phyloP scores from a whole-genome alignment of 139 green algal species.

The Chlorella sorokiniana region DNA sequence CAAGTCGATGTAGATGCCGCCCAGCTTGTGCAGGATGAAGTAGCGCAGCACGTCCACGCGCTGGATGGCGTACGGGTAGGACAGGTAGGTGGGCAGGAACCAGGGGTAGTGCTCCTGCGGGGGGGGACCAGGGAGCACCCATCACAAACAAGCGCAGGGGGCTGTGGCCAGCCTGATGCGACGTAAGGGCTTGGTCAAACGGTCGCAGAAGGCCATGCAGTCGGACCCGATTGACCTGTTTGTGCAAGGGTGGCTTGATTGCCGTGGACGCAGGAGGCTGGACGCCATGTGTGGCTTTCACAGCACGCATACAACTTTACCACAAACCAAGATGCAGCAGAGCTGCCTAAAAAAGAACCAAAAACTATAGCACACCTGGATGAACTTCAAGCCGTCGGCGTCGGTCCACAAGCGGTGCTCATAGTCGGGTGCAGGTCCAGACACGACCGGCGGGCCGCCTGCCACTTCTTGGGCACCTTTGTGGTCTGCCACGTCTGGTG shows the following conservation, averaged over 20 bases:
- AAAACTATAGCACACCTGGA: no score
- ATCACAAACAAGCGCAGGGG: no score
- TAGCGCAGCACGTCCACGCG: conserved; percentile 61
- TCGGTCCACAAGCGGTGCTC: conserved; percentile 64
- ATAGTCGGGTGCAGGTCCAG: conserved; percentile 53
- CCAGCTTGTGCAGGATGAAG: conserved; percentile 53
- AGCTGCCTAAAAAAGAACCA: no score
- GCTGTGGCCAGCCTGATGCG: no score
- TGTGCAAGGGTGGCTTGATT: no score
- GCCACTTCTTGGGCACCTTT: conserved; percentile 52
- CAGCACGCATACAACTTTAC: not conserved
- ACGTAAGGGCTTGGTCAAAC: not conserved
- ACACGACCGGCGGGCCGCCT: conserved; percentile 52
- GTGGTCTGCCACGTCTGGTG: conserved; percentile 63
- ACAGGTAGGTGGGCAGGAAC: conserved; percentile 53
- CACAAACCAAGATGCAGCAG: not conserved
- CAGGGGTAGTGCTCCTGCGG: conserved; percentile 47
- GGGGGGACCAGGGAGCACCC: no score
- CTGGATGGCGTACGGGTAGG: conserved; percentile 60
- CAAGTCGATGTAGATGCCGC: conserved; percentile 65
- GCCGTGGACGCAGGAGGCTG: no score
- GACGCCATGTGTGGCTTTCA: not conserved
- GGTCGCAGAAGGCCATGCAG: no score
- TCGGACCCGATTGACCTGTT: no score
- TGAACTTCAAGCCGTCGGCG: conserved; percentile 41